Evolutionary conservation across 148 eudicot species (phyloP), one percentile per base, ranked within the genome.

Genomic region (Gaultheria prostrata): DNA sequence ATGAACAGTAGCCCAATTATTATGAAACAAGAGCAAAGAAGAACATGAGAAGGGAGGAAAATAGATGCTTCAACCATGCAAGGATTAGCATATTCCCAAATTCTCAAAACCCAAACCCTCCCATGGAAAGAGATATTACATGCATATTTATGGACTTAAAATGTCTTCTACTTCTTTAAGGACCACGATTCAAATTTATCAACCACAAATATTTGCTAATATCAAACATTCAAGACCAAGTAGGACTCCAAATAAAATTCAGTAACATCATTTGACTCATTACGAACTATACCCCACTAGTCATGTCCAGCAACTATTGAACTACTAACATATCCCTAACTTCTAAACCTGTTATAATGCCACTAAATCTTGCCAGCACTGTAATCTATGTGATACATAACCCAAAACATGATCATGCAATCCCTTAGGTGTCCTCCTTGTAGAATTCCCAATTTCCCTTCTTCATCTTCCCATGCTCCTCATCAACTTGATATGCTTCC

Each of bases 311-410:
- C 71, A 65, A 65, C 32, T 26, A 26, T 26, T 26, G 15, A 65
- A 65, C 28, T 63, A 26, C 24, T 5, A 18, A 11, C 30, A 65
- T 13, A 65, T 26, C 71, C 71, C 67, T 8, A 59, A n/a, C 67
- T 65, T 65, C 71, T 65, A 65, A 65, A 65, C 14, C 32, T 26
- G 71, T 24, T 65, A 65, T 65, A 65, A 65, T 65, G 32, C 71
- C 71, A 65, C 71, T 65, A 65, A 65, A 26, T 65, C 71, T 65
- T 24, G 71, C 71, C 71, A 65, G 71, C 71, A 65, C 32, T 65
- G 32, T 28, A 26, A 65, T 65, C 33, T 26, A 65, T 26, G 32
- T 24, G 33, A 65, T 65, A 26, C 15, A n/a, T 63, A 63, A 63
- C 69, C 30, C 69, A 9, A 24, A 61, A 63, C 11, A 63, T 63